A percentile compares a stretch with the other conserved stretches of the same genome.
Evolutionary conservation across 164 flowering plant genomes (phyloP).

Genomic region (Stephania yunnanensis): DNA sequence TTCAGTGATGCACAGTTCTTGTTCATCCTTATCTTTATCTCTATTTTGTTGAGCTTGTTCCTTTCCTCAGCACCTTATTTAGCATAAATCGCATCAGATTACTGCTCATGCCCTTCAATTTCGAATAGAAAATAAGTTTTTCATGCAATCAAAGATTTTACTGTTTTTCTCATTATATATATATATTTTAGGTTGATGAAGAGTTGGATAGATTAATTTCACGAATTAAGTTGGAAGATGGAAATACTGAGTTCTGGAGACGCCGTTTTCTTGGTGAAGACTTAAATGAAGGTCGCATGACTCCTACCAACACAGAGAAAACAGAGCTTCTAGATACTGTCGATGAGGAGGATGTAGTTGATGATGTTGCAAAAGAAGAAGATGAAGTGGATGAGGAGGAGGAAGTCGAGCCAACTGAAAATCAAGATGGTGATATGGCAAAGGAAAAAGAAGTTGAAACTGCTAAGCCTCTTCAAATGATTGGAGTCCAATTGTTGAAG

Average conservation of each 20-base stretch:
- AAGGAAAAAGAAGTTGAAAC: slow-evolving; percentile 71
- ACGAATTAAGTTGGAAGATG: slow-evolving; percentile 75
- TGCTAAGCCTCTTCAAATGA: slow-evolving; percentile 84
- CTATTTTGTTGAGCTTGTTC: background rate
- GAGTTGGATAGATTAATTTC: slow-evolving; percentile 83
- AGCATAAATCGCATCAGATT: background rate
- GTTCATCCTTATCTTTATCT: background rate
- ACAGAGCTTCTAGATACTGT: slow-evolving; percentile 33
- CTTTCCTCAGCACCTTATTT: background rate
- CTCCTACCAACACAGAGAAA: slow-evolving; percentile 26
- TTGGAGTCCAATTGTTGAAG: slow-evolving; percentile 84
- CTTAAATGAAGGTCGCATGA: slow-evolving; percentile 28
- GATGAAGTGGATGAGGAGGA: slow-evolving; percentile 59
- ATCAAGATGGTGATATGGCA: slow-evolving; percentile 50
- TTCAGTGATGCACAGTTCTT: background rate
- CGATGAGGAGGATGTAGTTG: slow-evolving; percentile 40
- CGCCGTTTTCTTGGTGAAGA: slow-evolving; percentile 95
- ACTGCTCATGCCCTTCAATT: background rate
- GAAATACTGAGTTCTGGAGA: slow-evolving; percentile 95
- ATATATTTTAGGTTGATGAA: slow-evolving; percentile 72
- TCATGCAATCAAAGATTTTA: background rate
- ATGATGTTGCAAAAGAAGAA: slow-evolving; percentile 49
- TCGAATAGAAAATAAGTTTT: background rate
- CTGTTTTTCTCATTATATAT: background rate
- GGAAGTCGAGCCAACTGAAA: slow-evolving; percentile 64